Base-by-base conservation (phyloP, 441 rosid species). In the Theobroma grandiflorum region DNA sequence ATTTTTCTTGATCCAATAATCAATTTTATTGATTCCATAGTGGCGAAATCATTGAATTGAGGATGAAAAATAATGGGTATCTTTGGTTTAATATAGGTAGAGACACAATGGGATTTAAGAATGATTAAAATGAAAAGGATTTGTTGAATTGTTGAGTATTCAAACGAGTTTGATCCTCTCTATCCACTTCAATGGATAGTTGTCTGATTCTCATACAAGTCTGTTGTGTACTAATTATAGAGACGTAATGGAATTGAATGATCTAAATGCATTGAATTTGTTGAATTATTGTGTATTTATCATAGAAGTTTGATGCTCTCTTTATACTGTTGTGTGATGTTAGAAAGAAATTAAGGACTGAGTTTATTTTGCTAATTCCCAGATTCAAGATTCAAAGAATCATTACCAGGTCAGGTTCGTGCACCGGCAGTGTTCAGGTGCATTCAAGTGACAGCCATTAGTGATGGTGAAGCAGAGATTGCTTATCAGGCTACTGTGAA, bases 401-500 rank as follows among this genome's bases (percentile, higher is more conserved):
- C 90, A 6, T 85, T 91, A 22, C 94, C 94, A 4, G 86, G 90
- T 2, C 83, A 84, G 82, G 86, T 91, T 1, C 87, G 82, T 64
- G 92, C 92, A 3, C 87, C 89, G 20, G 94, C 92, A 9, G 85
- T 80, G 2, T 89, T 91, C 53, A 81, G 79, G 83, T 78, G 91
- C 79, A 86, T 86, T 57, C 86, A 87, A 76, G 90, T 91, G 45
- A 89, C 90, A 4, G 87, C 88, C 70, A 80, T 89, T 57, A 82
- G 86, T 57, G 85, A 87, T 75, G 85, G 80, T 15, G 87, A 88
- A 45, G 82, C 90, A 67, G 94, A 91, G 84, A 52, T 87, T 31
- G 88, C 82, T 53, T 91, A 91, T 75, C 92, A 88, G 80, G 91
- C 91, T 14, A 89, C 91, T 0, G 92, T 91, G 31, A 91, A 84